phyloP scores from a whole-genome alignment of 306 rosid species.

The Pyrus betulifolia region DNA sequence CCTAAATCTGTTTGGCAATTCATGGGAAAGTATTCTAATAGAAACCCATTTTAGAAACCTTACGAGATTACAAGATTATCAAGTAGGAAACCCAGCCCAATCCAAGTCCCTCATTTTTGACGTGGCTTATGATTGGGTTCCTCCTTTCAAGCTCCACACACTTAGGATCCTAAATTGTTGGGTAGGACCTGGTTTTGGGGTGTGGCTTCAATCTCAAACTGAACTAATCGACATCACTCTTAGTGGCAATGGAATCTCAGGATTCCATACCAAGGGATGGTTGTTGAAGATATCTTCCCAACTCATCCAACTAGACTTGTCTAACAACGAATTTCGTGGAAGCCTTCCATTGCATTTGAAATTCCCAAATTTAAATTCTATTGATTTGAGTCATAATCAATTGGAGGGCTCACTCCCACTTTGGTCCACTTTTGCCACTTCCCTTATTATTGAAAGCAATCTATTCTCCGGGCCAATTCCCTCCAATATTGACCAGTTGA shows the following conservation, averaged over 20 bases:
- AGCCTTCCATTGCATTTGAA: not conserved
- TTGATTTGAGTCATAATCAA: not conserved
- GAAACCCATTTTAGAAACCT: conserved; percentile 24
- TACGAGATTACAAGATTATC: not conserved
- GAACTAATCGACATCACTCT: not conserved
- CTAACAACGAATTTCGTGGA: not conserved
- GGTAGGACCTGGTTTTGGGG: not conserved
- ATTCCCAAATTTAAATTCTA: not conserved
- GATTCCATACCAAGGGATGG: not conserved
- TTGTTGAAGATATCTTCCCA: not conserved
- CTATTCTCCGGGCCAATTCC: not conserved
- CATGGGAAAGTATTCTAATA: conserved; percentile 9
- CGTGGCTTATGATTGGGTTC: not conserved
- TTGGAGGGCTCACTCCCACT: not conserved
- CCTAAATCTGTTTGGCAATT: not conserved
- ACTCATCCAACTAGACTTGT: not conserved
- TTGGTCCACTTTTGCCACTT: not conserved
- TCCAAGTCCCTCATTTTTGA: not conserved
- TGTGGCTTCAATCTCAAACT: not conserved
- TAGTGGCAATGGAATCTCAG: not conserved
- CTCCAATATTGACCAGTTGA: too few relatives aligned
- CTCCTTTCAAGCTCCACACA: not conserved
- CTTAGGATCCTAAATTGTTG: not conserved
- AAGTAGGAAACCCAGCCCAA: not conserved
- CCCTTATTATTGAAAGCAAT: not conserved